Percentiles rank a stretch among this genome's conserved stretches.
These are phyloP conservation scores for Paratinospora sagittata DNA, from an alignment of 164 flowering plant genomes.

Conservation along the genomic window DNA sequence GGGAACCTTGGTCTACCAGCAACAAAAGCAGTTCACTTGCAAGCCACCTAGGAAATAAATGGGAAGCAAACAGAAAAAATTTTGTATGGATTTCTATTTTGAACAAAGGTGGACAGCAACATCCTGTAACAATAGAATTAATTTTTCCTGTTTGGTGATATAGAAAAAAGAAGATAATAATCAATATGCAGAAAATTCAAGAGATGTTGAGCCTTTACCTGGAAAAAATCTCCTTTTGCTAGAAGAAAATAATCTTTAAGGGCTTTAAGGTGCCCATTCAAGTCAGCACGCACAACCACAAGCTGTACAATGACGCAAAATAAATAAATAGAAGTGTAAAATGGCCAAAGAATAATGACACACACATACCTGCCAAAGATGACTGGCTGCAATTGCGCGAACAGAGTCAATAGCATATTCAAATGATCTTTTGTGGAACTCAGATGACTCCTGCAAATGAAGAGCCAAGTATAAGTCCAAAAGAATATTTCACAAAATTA, in stretches of 20 bases:
- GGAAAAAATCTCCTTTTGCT: constrained; percentile 98
- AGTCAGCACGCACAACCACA: constrained; percentile 93
- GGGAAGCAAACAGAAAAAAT: too few relatives aligned
- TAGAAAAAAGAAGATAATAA: neutral
- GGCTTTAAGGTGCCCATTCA: constrained; percentile 93
- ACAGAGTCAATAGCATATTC: constrained; percentile 74
- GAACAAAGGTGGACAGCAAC: too few relatives aligned
- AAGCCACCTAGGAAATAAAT: too few relatives aligned
- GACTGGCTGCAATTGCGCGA: constrained; percentile 83
- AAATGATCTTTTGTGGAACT: constrained; percentile 94
- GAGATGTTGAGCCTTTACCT: constrained; percentile 39
- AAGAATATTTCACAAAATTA: neutral
- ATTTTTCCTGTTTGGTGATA: neutral
- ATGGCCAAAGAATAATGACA: constrained; percentile 9
- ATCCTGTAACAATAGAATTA: too few relatives aligned
- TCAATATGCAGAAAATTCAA: neutral
- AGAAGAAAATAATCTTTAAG: constrained; percentile 93
- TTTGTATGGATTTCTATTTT: too few relatives aligned
- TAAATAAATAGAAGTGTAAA: constrained; percentile 10
- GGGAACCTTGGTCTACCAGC: too few relatives aligned
- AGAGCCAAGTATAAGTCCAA: constrained; percentile 7
- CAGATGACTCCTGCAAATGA: constrained; percentile 71
- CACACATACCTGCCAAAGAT: constrained; percentile 93
- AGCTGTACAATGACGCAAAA: constrained; percentile 53
- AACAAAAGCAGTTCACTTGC: too few relatives aligned